These are phyloP conservation scores for Logfia minima DNA, from an alignment of 129 eudicot species.

Conservation along the genomic window DNA sequence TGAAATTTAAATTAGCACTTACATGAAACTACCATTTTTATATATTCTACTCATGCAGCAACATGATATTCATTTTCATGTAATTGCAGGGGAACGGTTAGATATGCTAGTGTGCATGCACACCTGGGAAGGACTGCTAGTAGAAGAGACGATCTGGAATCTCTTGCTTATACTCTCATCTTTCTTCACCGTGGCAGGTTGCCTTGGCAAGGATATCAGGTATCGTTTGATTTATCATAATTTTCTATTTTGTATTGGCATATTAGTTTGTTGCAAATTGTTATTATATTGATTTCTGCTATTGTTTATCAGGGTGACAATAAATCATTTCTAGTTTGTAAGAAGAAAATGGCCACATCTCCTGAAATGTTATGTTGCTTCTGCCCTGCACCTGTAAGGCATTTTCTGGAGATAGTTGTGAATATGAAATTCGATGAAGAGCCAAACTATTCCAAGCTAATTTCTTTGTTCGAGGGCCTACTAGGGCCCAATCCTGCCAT, in stretches of 20 bases:
- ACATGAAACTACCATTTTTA: not conserved
- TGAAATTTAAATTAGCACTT: slow-evolving; percentile 12
- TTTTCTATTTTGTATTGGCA: not conserved
- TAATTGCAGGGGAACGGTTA: slow-evolving; percentile 59
- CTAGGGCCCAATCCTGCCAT: slow-evolving; percentile 45
- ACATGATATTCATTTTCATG: not conserved
- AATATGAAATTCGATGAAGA: slow-evolving; percentile 91
- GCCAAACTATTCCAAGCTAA: slow-evolving; percentile 83
- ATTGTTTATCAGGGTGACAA: slow-evolving; percentile 66
- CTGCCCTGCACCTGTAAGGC: slow-evolving; percentile 68
- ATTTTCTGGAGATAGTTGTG: slow-evolving; percentile 69
- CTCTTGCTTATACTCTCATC: slow-evolving; percentile 87
- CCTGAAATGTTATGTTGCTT: slow-evolving; percentile 68
- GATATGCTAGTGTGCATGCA: slow-evolving; percentile 91
- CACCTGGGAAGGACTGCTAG: slow-evolving; percentile 92
- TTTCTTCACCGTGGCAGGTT: slow-evolving; percentile 80
- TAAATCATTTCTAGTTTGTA: slow-evolving; percentile 79
- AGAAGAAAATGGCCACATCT: slow-evolving; percentile 83
- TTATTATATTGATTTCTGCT: not conserved
- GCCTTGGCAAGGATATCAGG: slow-evolving; percentile 96
- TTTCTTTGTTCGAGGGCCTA: slow-evolving; percentile 64
- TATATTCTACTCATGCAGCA: not conserved
- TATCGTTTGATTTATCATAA: slow-evolving; percentile 14
- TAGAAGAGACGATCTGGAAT: slow-evolving; percentile 83
- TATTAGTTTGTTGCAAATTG: not conserved